Evolutionary conservation across 495 filamentous ascomycete genomes (phyloP), one percentile per base, ranked within the genome.

Genomic region (Polyplosphaeria fusca): DNA sequence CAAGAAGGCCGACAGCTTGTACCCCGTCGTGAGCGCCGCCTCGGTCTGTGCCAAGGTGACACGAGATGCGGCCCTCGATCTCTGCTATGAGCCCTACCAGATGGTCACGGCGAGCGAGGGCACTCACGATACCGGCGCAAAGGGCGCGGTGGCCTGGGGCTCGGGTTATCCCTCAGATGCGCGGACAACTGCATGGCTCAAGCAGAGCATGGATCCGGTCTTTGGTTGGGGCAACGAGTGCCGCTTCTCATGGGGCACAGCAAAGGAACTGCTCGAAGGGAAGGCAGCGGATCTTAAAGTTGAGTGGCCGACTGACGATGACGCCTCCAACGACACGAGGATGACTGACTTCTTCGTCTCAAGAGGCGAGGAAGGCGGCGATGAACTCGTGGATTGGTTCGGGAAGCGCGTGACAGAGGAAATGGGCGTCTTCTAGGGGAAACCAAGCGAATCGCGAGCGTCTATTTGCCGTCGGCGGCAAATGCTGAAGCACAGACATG

Each of bases 11-110:
- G 93, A 98, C 65, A 88, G 85, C 14, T 64, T 96, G 42, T 98
- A 94, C 70, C 94, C 93, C 3, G 91, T 86, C 70, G 93, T 98
- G 18, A 90, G 86, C 55, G 94, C 94, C 14, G 93, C 93, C 18
- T 90, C 86, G 61, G 91, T 98, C 4, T 92, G 86, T 63, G 93
- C 93, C 22, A 98, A 98, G 71, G 93, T 97, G 18, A 97, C 94
- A 22, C 75, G 93, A 57, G 93, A 98, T 72, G 86, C 86, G 1
- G 89, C 89, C 41, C 73, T 96, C 24, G 92, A 95, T 58, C 81
- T 87, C 5, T 75, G 87, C 44, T 86, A 86, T 63, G 74, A 82
- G 53, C 72, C 74, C 16, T 52, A 57, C 52, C 52, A 62, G 24
- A 13, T 26, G 0, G 23, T 20, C 11, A 28, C 59, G 38, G 38